Conservation (phyloP, 2,329 filamentous ascomycete species). For the Sordariomycetes sp. region DNA sequence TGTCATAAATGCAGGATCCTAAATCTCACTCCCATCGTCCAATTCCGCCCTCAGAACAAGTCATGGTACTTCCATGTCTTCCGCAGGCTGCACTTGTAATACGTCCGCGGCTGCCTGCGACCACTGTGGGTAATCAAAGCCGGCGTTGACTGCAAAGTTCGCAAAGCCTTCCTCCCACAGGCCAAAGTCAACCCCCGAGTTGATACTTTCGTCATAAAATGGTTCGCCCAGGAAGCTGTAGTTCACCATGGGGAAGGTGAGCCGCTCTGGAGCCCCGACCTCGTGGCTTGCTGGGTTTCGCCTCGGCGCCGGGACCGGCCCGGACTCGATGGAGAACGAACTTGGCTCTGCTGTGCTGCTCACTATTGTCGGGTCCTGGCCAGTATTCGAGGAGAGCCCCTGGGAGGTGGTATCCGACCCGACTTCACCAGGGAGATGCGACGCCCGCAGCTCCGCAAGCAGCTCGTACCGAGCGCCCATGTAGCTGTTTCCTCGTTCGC, state of each 20-base stretch:
- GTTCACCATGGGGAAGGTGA: constrained; percentile 16
- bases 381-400: too few relatives aligned
- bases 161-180: constrained; percentile 27
- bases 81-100: too few relatives aligned
- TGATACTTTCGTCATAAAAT: constrained; percentile 16
- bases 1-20: too few relatives aligned
- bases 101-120: background rate
- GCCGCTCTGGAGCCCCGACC: too few relatives aligned
- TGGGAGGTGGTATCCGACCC: background rate
- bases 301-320: constrained; percentile 2
- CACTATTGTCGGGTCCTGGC: too few relatives aligned
- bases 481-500: constrained; percentile 39
- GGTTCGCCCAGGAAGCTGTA: constrained; percentile 16
- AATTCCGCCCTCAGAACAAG: too few relatives aligned
- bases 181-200: constrained; percentile 18
- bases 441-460: constrained; percentile 17
- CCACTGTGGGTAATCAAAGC: constrained; percentile 19
- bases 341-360: too few relatives aligned
- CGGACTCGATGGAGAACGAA: too few relatives aligned
- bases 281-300: too few relatives aligned
- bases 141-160: constrained; percentile 20
- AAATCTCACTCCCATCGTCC: too few relatives aligned
- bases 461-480: constrained; percentile 25
- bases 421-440: constrained; percentile 10
- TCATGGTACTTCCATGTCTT: too few relatives aligned